Evolutionary conservation across 176 grass and related monocot species (phyloP).

Genomic region (Oryza rufipogon): DNA sequence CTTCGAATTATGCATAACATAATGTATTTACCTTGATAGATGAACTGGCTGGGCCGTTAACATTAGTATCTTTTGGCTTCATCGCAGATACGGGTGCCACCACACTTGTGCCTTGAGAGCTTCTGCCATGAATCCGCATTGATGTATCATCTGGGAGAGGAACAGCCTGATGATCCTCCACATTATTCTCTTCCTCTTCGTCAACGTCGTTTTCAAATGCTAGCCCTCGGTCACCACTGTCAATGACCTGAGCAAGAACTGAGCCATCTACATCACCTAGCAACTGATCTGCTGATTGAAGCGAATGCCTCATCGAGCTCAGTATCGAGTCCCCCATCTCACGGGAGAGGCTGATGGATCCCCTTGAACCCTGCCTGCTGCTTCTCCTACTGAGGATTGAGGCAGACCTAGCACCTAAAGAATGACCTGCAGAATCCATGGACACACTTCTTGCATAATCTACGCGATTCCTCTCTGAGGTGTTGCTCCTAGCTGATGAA

Average conservation of each 20-base stretch:
- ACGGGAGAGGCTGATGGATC: slow-evolving; percentile 64
- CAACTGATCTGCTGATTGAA: slow-evolving; percentile 62
- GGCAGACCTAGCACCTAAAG: slow-evolving; percentile 39
- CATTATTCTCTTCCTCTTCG: slow-evolving; percentile 28
- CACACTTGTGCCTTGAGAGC: slow-evolving; percentile 17
- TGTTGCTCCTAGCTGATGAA: slow-evolving; percentile 31
- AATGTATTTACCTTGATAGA: slow-evolving; percentile 40
- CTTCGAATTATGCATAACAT: background rate
- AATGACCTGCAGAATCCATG: slow-evolving; percentile 41
- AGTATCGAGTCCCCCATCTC: slow-evolving; percentile 67
- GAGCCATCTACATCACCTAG: slow-evolving; percentile 63
- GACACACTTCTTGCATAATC: slow-evolving; percentile 48
- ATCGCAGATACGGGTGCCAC: slow-evolving; percentile 13
- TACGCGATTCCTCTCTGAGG: background rate
- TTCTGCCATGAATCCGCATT: slow-evolving; percentile 31
- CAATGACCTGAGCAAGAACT: slow-evolving; percentile 65
- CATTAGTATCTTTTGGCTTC: slow-evolving; percentile 27
- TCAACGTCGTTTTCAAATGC: slow-evolving; percentile 42
- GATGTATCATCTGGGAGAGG: slow-evolving; percentile 45
- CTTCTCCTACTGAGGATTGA: slow-evolving; percentile 53
- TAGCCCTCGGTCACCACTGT: slow-evolving; percentile 65
- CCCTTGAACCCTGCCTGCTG: slow-evolving; percentile 53
- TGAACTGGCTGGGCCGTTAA: slow-evolving; percentile 32
- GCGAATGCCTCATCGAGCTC: slow-evolving; percentile 77
- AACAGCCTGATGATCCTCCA: slow-evolving; percentile 37